These are phyloP conservation scores for Clarkia xantiana DNA, from an alignment of 345 rosid genomes.

Conservation along the genomic window DNA sequence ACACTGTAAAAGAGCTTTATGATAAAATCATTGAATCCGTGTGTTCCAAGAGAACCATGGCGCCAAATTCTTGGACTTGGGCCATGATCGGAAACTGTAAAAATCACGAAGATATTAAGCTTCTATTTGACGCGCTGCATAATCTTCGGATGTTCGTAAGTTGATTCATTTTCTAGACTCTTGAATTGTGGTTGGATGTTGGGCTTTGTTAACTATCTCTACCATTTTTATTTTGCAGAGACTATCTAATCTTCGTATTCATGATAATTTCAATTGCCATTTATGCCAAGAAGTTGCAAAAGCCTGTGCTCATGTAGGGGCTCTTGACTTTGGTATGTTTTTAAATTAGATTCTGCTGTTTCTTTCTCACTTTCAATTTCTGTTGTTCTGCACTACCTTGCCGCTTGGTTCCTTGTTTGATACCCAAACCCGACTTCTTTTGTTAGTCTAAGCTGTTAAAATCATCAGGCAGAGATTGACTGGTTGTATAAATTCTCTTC, in stretches of 20 bases:
- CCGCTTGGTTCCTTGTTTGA: too few species aligned
- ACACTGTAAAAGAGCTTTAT: conserved; percentile 53
- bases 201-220: not conserved
- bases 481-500: too few species aligned
- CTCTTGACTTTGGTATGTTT: conserved; percentile 58
- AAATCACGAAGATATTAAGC: conserved; percentile 49
- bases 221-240: conserved; percentile 35
- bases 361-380: not conserved
- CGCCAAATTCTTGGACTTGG: conserved; percentile 82
- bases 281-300: conserved; percentile 76
- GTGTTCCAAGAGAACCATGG: conserved; percentile 45
- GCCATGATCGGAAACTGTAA: conserved; percentile 57
- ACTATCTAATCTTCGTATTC: conserved; percentile 68
- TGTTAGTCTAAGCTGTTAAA: too few species aligned
- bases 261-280: conserved; percentile 57
- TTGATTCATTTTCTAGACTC: conserved; percentile 5
- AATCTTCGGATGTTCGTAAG: conserved; percentile 72
- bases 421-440: too few species aligned
- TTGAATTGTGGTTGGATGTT: not conserved
- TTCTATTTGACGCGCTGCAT: conserved; percentile 47
- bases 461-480: too few species aligned
- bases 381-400: not conserved
- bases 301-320: conserved; percentile 59
- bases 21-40: conserved; percentile 50
- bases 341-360: not conserved